These are phyloP conservation scores for Bothia castanella DNA, from an alignment of 1,284 basidiomycete species.

Conservation along the genomic window DNA sequence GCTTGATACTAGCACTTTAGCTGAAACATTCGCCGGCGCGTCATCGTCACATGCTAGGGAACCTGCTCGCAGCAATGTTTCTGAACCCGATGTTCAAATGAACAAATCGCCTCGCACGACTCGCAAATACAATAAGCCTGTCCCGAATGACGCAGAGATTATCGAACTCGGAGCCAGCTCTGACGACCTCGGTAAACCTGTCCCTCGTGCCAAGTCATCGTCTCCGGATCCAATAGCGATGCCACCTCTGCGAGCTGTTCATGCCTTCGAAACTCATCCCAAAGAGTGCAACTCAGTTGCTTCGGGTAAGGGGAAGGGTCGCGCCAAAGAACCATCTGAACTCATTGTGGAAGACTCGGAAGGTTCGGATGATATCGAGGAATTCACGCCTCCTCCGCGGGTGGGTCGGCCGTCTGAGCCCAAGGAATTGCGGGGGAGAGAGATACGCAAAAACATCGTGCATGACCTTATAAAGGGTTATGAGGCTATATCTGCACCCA, in stretches of 20 bases:
- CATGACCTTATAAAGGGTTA: conserved; percentile 1
- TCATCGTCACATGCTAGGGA: conserved; percentile 5
- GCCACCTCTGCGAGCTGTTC: background rate
- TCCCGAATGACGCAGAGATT: conserved; percentile 18
- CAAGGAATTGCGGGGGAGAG: background rate
- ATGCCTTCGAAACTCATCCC: conserved; percentile 28
- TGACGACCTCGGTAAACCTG: conserved; percentile 25
- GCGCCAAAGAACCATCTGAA: conserved; percentile 4
- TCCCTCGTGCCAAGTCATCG: conserved; percentile 11
- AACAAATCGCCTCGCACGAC: conserved; percentile 1
- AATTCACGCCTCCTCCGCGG: conserved; percentile 15
- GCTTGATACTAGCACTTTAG: conserved; percentile 9
- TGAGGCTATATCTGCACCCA: conserved; percentile 4
- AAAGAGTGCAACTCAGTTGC: background rate
- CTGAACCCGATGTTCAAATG: conserved; percentile 27
- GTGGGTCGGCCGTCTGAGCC: background rate
- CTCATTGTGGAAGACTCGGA: conserved; percentile 22
- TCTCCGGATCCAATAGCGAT: conserved; percentile 28
- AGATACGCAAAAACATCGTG: conserved; percentile 26
- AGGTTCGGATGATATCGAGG: conserved; percentile 21
- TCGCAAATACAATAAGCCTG: background rate
- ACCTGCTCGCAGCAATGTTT: background rate
- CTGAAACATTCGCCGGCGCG: background rate
- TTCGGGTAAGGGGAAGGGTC: conserved; percentile 27
- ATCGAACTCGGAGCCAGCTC: conserved; percentile 17